phyloP scores from a whole-genome alignment of 1,284 basidiomycete genomes.

The Gomphus bonarii region DNA sequence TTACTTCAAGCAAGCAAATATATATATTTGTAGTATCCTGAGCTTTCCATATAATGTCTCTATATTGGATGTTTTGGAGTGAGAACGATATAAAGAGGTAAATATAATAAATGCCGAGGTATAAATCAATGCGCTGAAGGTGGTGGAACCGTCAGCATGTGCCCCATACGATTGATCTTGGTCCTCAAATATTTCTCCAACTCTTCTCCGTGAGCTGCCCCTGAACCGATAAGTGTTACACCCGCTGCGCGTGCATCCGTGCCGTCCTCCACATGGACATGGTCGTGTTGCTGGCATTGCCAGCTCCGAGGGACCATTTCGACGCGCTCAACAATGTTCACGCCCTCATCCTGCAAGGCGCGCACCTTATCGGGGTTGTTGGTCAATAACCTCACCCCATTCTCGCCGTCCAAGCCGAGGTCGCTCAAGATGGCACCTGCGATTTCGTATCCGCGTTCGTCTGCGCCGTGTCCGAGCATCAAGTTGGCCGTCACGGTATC shows the following conservation, averaged over 20 bases:
- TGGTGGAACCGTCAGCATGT: slow-evolving; percentile 63
- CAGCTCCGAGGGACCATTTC: slow-evolving; percentile 94
- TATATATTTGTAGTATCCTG: too few species aligned
- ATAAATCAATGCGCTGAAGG: background rate
- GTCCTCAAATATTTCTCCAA: slow-evolving; percentile 94
- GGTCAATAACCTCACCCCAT: slow-evolving; percentile 77
- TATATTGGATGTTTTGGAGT: background rate
- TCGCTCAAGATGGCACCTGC: slow-evolving; percentile 72
- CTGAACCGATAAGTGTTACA: slow-evolving; percentile 78
- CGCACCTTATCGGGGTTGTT: slow-evolving; percentile 98
- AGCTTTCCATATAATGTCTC: background rate
- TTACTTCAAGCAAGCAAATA: too few species aligned
- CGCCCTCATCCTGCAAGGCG: slow-evolving; percentile 77
- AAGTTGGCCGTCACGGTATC: slow-evolving; percentile 98
- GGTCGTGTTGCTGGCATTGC: slow-evolving; percentile 29
- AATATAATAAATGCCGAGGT: background rate
- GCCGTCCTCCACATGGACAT: slow-evolving; percentile 15
- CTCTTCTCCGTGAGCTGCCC: slow-evolving; percentile 75
- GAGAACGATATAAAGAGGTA: background rate
- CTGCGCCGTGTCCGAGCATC: slow-evolving; percentile 89
- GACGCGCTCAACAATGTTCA: slow-evolving; percentile 77
- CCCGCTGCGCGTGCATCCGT: slow-evolving; percentile 47
- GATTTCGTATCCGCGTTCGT: slow-evolving; percentile 89
- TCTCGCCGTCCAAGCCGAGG: slow-evolving; percentile 29
- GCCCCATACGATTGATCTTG: slow-evolving; percentile 95